Evolutionary conservation across 495 filamentous ascomycete species (phyloP), one percentile per base, ranked within the genome.

Genomic region (Letharia columbiana): DNA sequence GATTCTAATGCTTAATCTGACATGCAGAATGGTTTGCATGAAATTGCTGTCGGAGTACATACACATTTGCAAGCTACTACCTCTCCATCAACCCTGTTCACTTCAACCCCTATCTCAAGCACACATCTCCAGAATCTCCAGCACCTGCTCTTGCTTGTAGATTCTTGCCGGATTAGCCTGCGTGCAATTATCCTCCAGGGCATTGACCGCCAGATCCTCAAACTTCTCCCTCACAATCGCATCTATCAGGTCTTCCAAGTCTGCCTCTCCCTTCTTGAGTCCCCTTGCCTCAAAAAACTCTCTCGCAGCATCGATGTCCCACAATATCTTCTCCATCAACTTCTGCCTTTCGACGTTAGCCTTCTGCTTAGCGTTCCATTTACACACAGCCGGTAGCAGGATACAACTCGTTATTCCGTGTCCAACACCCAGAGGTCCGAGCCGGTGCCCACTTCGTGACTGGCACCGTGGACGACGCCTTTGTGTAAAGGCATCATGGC

Each of bases 351-450:
- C 75, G 45, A n/a, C 45, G 9, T n/a, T 20, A 4, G 68, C 70
- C 63, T 84, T 81, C 37, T 79, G 79, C 33, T 76, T 77, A 57
- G 79, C 71, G 69, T 88, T 89, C 68, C 76, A 88, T 71, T 83
- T 83, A 73, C 84, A 81, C 11, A 88, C 86, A 8, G 79, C 80
- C 9, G 85, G 85, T 33, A 88, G 75, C 60, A 88, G 76, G 44
- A 89, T 80, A 65, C 86, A 88, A 68, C 81, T 87, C n/a, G 85
- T 89, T 73, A 87, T 83, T 35, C 85, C 86, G 69, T 89, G 85
- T 4, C 81, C 82, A 13, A 87, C 85, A 2, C 85, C 86, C 10
- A 87, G 71, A 0, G 85, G 84, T 8, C 86, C 86, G 0, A 88
- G 77, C 75, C 87, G 85, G 72, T 87, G 86, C 7, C 87, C 86